These are phyloP conservation scores for Nelumbo lutea DNA, from an alignment of 164 flowering plant genomes.

Conservation along the genomic window DNA sequence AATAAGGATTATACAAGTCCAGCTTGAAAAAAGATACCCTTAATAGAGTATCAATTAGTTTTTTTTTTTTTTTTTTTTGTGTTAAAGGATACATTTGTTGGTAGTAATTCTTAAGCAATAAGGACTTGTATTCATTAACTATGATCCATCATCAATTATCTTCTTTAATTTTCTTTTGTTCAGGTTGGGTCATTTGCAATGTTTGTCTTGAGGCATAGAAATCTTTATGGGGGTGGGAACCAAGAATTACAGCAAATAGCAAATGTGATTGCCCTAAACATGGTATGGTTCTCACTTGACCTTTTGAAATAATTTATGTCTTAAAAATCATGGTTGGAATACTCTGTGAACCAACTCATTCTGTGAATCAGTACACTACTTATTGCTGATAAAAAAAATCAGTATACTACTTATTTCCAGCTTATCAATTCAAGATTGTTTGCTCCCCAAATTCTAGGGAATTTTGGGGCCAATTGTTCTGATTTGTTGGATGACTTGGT, in stretches of 20 bases:
- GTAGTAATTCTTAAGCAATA: background rate
- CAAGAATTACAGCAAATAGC: constrained; percentile 57
- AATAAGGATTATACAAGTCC: background rate
- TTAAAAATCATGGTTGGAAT: background rate
- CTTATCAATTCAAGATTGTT: background rate
- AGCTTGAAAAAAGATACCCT: background rate
- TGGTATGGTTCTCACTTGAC: constrained; percentile 43
- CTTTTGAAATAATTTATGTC: background rate
- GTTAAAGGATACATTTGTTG: no score
- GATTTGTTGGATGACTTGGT: background rate
- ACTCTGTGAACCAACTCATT: no score
- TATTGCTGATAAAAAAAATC: background rate
- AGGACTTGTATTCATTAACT: background rate
- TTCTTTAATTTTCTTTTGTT: constrained; percentile 1
- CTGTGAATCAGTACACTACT: background rate
- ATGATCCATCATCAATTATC: background rate
- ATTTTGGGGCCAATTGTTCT: background rate
- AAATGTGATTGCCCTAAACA: constrained; percentile 52
- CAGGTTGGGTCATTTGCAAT: constrained; percentile 87
- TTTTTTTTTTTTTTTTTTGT: background rate
- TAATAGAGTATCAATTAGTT: background rate
- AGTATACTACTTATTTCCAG: background rate
- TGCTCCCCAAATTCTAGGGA: background rate
- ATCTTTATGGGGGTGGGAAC: constrained; percentile 39
- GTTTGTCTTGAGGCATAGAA: constrained; percentile 64